Evolutionary conservation across 75 land plant species (phyloP), one percentile per base, ranked within the genome.

Genomic region (Pinus albicaulis): DNA sequence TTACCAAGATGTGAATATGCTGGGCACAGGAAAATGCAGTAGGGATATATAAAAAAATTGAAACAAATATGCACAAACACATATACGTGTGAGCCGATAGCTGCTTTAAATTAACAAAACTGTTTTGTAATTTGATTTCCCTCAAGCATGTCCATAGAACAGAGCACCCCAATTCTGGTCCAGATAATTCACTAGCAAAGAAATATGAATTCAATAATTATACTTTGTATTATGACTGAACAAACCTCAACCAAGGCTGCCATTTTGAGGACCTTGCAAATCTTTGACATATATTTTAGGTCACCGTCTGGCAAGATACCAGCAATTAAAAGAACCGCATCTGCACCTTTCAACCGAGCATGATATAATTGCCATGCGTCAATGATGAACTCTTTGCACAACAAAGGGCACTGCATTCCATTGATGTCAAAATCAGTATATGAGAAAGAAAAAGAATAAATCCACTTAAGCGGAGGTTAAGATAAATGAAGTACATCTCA

Each of bases 351-450:
- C 38, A 81, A 68, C 59, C 98, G 90, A 59, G 99, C 99, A 84
- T 90, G 84, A 81, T 89, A 97, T 64, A 97, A 74, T 79, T 97
- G 99, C 99, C 99, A 97, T 12, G 93, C 93, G 76, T 97, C 99
- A 68, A 94, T 77, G 26, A 97, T 84, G 72, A 97, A 97, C 77
- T 97, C 99, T 77, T 97, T 97, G 92, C 98, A 94, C 74, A 97
- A 75, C 11, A 97, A 87, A 59, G 98, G 99, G 79, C 99, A 97
- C 99, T 96, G 91, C 80, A 84, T 10, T 59, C 53, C 53, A 48
- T 48, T 48, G 11, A 8, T 48, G 10, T 48, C 53, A 48, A 48
- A 48, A 48, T 48, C 23, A 31, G 24, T 59, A 56, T 60, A 76
- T 57, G 41, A 56, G 56, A 14, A 16, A 74, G 34, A 74, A 60